Percentiles rank a stretch among this genome's conserved stretches.
These are phyloP conservation scores for Colletotrichum costaricense DNA, from an alignment of 2,329 filamentous ascomycete species.

Conservation along the genomic window DNA sequence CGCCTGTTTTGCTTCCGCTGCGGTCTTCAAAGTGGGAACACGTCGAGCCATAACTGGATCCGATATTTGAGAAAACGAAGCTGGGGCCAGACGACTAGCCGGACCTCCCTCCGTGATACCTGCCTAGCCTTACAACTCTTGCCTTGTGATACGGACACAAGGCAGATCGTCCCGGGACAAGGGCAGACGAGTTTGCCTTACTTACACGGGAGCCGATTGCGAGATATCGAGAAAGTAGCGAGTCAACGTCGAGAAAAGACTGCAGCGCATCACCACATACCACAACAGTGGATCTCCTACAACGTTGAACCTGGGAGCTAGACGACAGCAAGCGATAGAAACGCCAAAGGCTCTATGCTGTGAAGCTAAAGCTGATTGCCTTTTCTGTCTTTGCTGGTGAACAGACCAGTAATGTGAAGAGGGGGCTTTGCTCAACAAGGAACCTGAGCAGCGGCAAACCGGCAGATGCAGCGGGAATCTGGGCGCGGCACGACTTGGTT, in stretches of 20 bases:
- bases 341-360: constrained; percentile 1
- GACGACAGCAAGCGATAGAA: background rate
- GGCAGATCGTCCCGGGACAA: background rate
- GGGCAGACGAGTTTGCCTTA: background rate
- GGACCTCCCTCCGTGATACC: background rate
- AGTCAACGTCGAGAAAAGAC: background rate
- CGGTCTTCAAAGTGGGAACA: no score
- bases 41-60: background rate
- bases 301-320: background rate
- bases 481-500: background rate
- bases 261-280: background rate
- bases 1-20: background rate
- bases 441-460: background rate
- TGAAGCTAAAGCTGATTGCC: constrained; percentile 10
- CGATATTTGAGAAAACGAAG: background rate
- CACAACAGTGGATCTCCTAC: background rate
- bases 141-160: background rate
- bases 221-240: background rate
- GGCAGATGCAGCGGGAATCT: background rate
- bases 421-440: background rate
- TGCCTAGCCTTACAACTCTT: no score
- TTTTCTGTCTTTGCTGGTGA: constrained; percentile 5
- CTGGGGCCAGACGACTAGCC: background rate
- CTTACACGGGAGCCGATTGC: background rate
- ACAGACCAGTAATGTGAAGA: background rate